Conservation (phyloP, 495 filamentous ascomycete species). For the Apiosordaria backusii region DNA sequence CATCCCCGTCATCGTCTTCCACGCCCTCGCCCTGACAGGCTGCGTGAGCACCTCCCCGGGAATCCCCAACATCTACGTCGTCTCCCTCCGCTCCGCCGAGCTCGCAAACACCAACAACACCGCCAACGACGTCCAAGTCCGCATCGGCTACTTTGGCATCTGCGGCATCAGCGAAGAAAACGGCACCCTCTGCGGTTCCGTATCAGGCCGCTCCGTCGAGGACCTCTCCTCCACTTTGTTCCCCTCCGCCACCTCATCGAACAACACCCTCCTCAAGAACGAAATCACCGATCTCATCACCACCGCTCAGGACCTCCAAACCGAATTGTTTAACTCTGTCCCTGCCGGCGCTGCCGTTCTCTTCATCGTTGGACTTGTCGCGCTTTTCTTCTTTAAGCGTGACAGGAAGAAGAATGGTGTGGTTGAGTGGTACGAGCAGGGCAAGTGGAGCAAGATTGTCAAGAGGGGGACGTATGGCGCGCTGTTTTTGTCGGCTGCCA, state of each 20-base stretch:
- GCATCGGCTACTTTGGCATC: constrained; percentile 39
- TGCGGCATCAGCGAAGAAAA: constrained; percentile 26
- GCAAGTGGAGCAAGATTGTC: constrained; percentile 19
- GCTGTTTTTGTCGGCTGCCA: constrained; percentile 23
- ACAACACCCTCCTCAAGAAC: constrained; percentile 6
- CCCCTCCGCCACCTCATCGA: constrained; percentile 3
- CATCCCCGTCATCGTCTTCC: constrained; percentile 29
- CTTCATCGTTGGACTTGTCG: constrained; percentile 34
- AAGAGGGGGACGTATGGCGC: constrained; percentile 24
- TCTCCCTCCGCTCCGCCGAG: constrained; percentile 21
- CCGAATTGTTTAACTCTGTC: constrained; percentile 22
- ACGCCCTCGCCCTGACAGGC: constrained; percentile 31
- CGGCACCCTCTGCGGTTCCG: constrained; percentile 23
- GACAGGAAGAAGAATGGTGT: constrained; percentile 11
- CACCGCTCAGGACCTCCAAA: constrained; percentile 28
- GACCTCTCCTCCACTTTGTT: constrained; percentile 17
- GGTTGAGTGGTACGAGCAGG: not conserved
- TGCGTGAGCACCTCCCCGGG: constrained; percentile 29
- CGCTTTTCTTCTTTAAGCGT: constrained; percentile 22
- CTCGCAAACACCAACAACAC: constrained; percentile 19
- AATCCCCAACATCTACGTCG: constrained; percentile 32
- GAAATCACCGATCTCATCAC: constrained; percentile 23
- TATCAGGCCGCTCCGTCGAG: constrained; percentile 15
- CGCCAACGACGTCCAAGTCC: constrained; percentile 16
- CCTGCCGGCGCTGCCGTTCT: constrained; percentile 24